These are phyloP conservation scores for Pelargonium myrrhifolium DNA, from an alignment of 441 rosid species.

Conservation along the genomic window DNA sequence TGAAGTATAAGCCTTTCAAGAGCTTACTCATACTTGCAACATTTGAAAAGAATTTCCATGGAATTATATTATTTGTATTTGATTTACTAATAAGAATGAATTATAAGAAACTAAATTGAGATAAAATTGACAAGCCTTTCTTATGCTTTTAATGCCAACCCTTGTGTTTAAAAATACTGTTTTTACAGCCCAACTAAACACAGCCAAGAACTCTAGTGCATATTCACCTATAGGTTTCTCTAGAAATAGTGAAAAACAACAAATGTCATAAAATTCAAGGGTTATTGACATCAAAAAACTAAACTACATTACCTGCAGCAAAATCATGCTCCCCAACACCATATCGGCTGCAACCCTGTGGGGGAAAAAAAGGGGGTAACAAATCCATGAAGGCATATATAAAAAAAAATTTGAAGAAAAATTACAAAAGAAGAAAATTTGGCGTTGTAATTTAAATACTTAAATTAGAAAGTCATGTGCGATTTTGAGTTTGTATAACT, in stretches of 20 bases:
- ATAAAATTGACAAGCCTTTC: background rate
- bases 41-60: background rate
- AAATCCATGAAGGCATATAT: background rate
- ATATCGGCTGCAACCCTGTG: conserved; percentile 85
- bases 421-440: background rate
- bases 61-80: background rate
- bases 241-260: background rate
- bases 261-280: background rate
- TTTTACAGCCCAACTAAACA: background rate
- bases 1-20: background rate
- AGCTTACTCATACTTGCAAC: background rate
- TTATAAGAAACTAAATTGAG: background rate
- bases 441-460: background rate
- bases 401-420: no score
- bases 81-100: background rate
- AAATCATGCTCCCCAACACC: conserved; percentile 47
- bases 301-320: conserved; percentile 51
- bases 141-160: background rate
- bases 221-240: background rate
- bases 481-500: background rate
- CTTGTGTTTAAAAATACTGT: background rate
- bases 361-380: conserved; percentile 12
- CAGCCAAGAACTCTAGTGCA: background rate
- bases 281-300: conserved; percentile 1
- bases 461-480: background rate